Conservation (phyloP, 2,329 filamentous ascomycete genomes). For the Stagonosporopsis cucurbitacearum region DNA sequence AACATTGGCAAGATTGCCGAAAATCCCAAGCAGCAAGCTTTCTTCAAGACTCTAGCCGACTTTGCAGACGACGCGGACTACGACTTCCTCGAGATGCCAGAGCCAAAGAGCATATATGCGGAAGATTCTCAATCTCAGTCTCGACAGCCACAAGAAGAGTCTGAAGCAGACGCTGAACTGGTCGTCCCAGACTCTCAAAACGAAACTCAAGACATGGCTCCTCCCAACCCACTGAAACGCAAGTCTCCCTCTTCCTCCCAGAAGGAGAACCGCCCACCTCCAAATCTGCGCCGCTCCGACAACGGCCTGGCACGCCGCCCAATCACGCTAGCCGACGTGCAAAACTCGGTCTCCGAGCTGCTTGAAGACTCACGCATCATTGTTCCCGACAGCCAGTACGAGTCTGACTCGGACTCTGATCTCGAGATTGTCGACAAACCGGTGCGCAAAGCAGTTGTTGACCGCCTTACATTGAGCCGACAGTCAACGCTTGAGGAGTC, state of each 20-base stretch:
- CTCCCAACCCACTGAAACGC: constrained; percentile 47
- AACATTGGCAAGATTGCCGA: constrained; percentile 88
- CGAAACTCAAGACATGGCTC: constrained; percentile 13
- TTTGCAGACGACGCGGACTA: constrained; percentile 73
- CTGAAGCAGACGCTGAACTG: constrained; percentile 20
- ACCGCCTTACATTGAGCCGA: constrained; percentile 76
- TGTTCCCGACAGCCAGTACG: constrained; percentile 61
- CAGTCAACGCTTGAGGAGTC: constrained; percentile 38
- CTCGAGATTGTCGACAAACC: constrained; percentile 47
- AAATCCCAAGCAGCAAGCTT: constrained; percentile 87
- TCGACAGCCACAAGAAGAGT: neutral
- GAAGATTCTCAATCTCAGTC: constrained; percentile 42
- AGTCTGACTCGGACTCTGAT: constrained; percentile 42
- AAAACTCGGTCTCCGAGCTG: constrained; percentile 81
- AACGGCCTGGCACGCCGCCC: constrained; percentile 67
- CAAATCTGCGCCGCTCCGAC: constrained; percentile 67
- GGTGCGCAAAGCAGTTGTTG: constrained; percentile 61
- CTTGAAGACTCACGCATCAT: constrained; percentile 68
- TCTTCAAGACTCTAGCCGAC: constrained; percentile 89
- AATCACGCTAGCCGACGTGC: constrained; percentile 77
- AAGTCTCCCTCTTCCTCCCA: constrained; percentile 52
- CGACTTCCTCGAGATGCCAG: constrained; percentile 70
- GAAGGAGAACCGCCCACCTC: constrained; percentile 57
- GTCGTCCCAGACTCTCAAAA: constrained; percentile 42
- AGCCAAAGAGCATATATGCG: constrained; percentile 29